Conservation (phyloP, 2,329 filamentous ascomycete genomes). For the Hypomyces perniciosus region DNA sequence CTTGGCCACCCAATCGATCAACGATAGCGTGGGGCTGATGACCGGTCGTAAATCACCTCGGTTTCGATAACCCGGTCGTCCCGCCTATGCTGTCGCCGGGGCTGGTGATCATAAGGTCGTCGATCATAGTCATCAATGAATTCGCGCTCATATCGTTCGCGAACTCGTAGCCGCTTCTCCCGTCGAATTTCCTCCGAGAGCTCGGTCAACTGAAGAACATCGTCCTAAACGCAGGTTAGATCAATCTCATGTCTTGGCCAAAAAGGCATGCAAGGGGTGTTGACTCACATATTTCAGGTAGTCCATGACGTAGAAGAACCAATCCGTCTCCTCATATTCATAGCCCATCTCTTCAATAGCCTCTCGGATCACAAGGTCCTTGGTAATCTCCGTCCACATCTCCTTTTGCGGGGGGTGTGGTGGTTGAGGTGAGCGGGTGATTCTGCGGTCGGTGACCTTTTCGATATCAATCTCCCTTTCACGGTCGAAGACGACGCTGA, state of each 20-base stretch:
- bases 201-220: conserved; percentile 77
- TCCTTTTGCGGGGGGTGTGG: conserved; percentile 44
- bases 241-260: neutral
- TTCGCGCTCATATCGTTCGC: conserved; percentile 51
- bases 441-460: conserved; percentile 47
- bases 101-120: conserved; percentile 26
- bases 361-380: conserved; percentile 80
- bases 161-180: conserved; percentile 46
- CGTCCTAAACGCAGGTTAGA: conserved; percentile 56
- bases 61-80: conserved; percentile 62
- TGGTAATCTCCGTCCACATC: conserved; percentile 97
- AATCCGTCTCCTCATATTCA: conserved; percentile 82
- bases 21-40: conserved; percentile 23
- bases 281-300: conserved; percentile 77
- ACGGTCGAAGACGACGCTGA: conserved; percentile 43
- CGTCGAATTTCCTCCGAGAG: conserved; percentile 76
- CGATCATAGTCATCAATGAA: conserved; percentile 46
- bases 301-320: conserved; percentile 87
- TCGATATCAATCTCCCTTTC: conserved; percentile 49
- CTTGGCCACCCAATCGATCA: conserved; percentile 6
- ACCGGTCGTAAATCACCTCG: conserved; percentile 58
- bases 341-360: conserved; percentile 82
- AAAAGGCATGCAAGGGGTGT: neutral
- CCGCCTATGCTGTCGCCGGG: conserved; percentile 29
- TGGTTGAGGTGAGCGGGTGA: conserved; percentile 30